Base-by-base conservation (phyloP, 495 filamentous ascomycete genomes). In the Neurospora sp. region DNA sequence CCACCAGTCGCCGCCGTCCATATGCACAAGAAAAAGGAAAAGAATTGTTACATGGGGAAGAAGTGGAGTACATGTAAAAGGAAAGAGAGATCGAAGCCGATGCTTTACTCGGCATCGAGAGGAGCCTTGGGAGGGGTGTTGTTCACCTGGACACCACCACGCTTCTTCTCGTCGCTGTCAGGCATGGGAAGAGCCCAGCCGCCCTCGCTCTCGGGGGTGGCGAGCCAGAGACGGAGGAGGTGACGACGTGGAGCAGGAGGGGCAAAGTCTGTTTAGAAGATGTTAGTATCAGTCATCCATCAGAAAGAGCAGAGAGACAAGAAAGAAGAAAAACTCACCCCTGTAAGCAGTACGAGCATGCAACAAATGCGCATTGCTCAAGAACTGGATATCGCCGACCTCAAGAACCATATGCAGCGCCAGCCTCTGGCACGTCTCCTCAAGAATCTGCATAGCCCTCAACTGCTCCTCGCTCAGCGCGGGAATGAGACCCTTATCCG, bases 81-180 rank as follows among this genome's bases (percentile, higher is more conserved):
- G 2, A 59, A 28, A 28, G 2, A 2, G 1, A 48, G 0, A 59
- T 42, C 39, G 0, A 59, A 19, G 6, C 5, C 24, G 34, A 8
- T 19, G 54, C 54, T 66, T 78, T 86, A 94, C 82, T 94, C 92
- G 9, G 90, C 92, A 86, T 93, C 91, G 72, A 92, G 80, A 5
- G 90, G 90, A 15, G 79, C 81, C 43, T 77, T 78, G 34, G 93
- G 92, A 17, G 88, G 78, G 54, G 88, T 90, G 80, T 96, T 87
- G 82, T 96, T 88, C 15, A 97, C 93, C 81, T 96, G 94, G 70
- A 97, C 90, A 0, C 94, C 94, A 0, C 94, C 93, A 21, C 94
- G 82, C 85, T 96, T 97, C 87, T 92, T 92, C 85, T 94, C 89
- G 73, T 88, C 83, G 70, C 88, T 90, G 85, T 96, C 94, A 77